Evolutionary conservation across 2,329 filamentous ascomycete genomes (phyloP).

Genomic region (Rachicladosporium sp.): DNA sequence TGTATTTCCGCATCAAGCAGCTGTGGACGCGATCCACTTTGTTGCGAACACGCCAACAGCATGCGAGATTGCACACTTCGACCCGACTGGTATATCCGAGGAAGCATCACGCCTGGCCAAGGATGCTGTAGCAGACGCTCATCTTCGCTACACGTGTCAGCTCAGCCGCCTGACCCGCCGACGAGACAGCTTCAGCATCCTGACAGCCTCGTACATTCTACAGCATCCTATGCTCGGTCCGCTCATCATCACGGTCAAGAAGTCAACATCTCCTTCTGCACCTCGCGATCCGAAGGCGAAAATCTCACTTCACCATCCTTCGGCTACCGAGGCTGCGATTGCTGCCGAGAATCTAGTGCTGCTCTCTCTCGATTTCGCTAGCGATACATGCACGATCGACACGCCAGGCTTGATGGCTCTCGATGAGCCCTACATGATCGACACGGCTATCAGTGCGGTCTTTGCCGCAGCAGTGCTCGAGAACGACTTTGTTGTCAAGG

Average conservation of each 20-base stretch:
- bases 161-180: slow-evolving; percentile 47
- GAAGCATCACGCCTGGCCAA: slow-evolving; percentile 50
- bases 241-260: slow-evolving; percentile 30
- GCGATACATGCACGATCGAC: slow-evolving; percentile 30
- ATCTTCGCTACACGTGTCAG: slow-evolving; percentile 56
- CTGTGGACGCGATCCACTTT: slow-evolving; percentile 33
- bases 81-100: slow-evolving; percentile 52
- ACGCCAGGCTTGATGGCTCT: slow-evolving; percentile 30
- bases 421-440: slow-evolving; percentile 34
- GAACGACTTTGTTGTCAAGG: slow-evolving; percentile 17
- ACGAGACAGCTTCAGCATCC: slow-evolving; percentile 13
- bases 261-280: slow-evolving; percentile 15
- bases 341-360: slow-evolving; percentile 28
- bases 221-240: slow-evolving; percentile 33
- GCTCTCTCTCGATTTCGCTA: slow-evolving; percentile 33
- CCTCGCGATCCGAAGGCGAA: slow-evolving; percentile 15
- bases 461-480: slow-evolving; percentile 35
- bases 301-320: slow-evolving; percentile 26
- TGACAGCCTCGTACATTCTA: slow-evolving; percentile 30
- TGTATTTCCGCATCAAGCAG: slow-evolving; percentile 36
- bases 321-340: slow-evolving; percentile 27
- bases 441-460: slow-evolving; percentile 31
- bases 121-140: slow-evolving; percentile 43
- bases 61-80: slow-evolving; percentile 48
- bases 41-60: slow-evolving; percentile 34